Conservation (phyloP, 441 rosid species). For the Dalechampia spathulata region DNA sequence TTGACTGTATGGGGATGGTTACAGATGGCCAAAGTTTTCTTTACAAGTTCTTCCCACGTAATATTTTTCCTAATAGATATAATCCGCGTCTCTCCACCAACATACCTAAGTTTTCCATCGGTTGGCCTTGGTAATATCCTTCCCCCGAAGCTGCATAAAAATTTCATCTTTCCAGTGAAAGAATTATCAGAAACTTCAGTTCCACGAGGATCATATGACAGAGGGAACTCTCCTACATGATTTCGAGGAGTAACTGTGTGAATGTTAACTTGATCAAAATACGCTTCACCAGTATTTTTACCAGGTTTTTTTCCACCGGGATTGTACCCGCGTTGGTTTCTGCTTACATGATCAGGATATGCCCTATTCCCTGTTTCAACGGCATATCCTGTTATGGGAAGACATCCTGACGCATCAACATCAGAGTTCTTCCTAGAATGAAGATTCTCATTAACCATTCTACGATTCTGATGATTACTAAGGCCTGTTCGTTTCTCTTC, state of each 20-base stretch:
- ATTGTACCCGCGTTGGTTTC: slow-evolving; percentile 38
- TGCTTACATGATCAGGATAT: slow-evolving; percentile 31
- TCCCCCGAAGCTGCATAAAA: slow-evolving; percentile 89
- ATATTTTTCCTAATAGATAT: slow-evolving; percentile 48
- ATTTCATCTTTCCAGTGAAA: slow-evolving; percentile 39
- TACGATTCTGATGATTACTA: slow-evolving; percentile 23
- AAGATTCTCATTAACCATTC: slow-evolving; percentile 37
- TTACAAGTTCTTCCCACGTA: slow-evolving; percentile 51
- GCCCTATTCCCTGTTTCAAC: slow-evolving; percentile 35
- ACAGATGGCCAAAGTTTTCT: slow-evolving; percentile 48
- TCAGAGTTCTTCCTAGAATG: slow-evolving; percentile 33
- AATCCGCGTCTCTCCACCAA: slow-evolving; percentile 79
- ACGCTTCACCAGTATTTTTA: slow-evolving; percentile 39
- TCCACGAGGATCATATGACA: slow-evolving; percentile 24
- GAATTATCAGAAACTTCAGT: slow-evolving; percentile 24
- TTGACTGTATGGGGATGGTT: slow-evolving; percentile 51
- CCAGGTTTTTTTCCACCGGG: slow-evolving; percentile 45
- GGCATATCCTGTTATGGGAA: slow-evolving; percentile 33
- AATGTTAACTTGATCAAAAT: slow-evolving; percentile 31
- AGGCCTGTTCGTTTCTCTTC: slow-evolving; percentile 18
- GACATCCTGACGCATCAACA: slow-evolving; percentile 31
- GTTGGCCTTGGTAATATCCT: slow-evolving; percentile 73
- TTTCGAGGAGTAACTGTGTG: slow-evolving; percentile 19
- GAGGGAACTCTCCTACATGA: slow-evolving; percentile 35
- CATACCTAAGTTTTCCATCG: slow-evolving; percentile 85